Percentiles rank a stretch among this genome's conserved stretches.
phyloP scores from a whole-genome alignment of 2,329 filamentous ascomycete genomes.

The Botryotinia globosa region DNA sequence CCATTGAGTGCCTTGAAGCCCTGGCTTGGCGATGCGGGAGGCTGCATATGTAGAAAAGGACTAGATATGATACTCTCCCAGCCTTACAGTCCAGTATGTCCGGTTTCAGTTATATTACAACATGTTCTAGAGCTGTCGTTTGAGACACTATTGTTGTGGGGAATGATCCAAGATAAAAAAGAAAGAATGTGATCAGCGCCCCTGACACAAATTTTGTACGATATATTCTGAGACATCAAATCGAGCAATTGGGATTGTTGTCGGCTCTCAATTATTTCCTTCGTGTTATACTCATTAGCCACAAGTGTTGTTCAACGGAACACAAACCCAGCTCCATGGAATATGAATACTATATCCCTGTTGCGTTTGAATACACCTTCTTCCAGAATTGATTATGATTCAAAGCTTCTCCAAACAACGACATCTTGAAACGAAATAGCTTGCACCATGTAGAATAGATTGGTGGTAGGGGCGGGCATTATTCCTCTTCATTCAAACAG shows the following conservation, averaged over 20 bases:
- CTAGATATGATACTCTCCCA: neutral
- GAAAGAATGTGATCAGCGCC: constrained; percentile 10
- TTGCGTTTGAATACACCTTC: neutral
- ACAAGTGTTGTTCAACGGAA: neutral
- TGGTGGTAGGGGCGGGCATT: neutral
- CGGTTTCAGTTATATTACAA: neutral
- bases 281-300: neutral
- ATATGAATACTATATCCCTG: neutral
- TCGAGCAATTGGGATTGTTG: neutral
- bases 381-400: neutral
- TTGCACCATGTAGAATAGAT: neutral
- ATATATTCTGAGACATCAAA: neutral
- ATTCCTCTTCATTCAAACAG: neutral
- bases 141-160: neutral
- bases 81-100: constrained; percentile 7
- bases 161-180: constrained; percentile 5
- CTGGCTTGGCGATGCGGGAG: neutral
- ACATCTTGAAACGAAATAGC: neutral
- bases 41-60: constrained; percentile 5
- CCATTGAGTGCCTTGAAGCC: neutral
- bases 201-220: neutral
- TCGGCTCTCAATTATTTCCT: neutral
- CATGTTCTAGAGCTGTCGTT: neutral
- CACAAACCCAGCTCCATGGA: constrained; percentile 11
- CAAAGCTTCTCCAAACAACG: neutral